Conservation (phyloP, 75 land plant genomes). For the Ceratopteris richardii region DNA sequence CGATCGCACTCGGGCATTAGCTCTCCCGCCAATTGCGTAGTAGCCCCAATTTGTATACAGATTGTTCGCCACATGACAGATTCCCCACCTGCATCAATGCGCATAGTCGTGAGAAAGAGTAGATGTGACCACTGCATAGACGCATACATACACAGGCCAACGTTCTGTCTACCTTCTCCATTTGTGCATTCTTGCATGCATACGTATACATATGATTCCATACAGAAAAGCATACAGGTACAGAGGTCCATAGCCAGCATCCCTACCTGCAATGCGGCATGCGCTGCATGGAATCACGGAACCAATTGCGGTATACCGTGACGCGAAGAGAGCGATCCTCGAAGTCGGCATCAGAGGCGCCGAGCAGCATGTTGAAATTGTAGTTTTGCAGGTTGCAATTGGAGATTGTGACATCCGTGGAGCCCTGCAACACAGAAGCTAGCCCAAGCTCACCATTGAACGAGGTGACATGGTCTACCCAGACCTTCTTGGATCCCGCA, state of each 20-base stretch:
- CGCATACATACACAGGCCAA: too few species aligned
- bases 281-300: slow-evolving; percentile 30
- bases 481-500: slow-evolving; percentile 7
- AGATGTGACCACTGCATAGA: too few species aligned
- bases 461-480: slow-evolving; percentile 46
- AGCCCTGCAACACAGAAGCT: slow-evolving; percentile 29
- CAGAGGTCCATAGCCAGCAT: too few species aligned
- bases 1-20: slow-evolving; percentile 16
- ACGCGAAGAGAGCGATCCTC: slow-evolving; percentile 32
- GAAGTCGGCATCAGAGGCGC: slow-evolving; percentile 29
- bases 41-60: slow-evolving; percentile 43
- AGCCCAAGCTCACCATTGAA: slow-evolving; percentile 30
- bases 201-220: too few species aligned
- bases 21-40: slow-evolving; percentile 37
- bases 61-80: slow-evolving; percentile 44
- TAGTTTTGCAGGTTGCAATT: slow-evolving; percentile 23
- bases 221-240: too few species aligned
- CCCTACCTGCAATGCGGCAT: slow-evolving; percentile 54
- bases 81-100: slow-evolving; percentile 31
- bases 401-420: slow-evolving; percentile 43
- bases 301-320: slow-evolving; percentile 34
- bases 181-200: too few species aligned
- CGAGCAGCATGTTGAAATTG: slow-evolving; percentile 39
- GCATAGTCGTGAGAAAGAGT: neutral
- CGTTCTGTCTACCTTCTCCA: too few species aligned